Conservation (phyloP, 352 stramenopile genomes). For the Peronosclerospora sorghi region DNA sequence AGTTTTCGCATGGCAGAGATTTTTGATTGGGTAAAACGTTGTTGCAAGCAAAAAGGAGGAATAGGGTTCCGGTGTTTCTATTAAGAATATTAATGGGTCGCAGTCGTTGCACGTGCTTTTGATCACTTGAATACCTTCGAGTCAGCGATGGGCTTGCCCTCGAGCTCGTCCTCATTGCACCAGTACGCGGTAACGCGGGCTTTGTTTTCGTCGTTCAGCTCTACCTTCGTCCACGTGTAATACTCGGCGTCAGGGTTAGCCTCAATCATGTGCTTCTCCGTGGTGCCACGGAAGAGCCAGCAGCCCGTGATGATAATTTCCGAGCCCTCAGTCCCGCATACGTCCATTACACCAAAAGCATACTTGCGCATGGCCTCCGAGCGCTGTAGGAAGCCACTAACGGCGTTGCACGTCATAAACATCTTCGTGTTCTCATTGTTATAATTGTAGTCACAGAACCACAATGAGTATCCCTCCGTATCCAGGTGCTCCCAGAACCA, state of each 20-base stretch:
- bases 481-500: slow-evolving; percentile 88
- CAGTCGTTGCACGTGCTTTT: neutral
- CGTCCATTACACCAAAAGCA: slow-evolving; percentile 83
- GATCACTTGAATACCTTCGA: slow-evolving; percentile 92
- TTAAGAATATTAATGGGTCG: too few relatives aligned
- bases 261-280: slow-evolving; percentile 79
- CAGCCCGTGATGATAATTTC: slow-evolving; percentile 84
- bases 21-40: too few relatives aligned
- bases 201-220: slow-evolving; percentile 65
- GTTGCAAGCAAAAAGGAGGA: too few relatives aligned
- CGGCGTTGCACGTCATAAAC: slow-evolving; percentile 91
- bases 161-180: slow-evolving; percentile 81
- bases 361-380: slow-evolving; percentile 89
- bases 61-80: too few relatives aligned
- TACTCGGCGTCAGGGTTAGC: slow-evolving; percentile 89
- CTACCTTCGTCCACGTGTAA: slow-evolving; percentile 86
- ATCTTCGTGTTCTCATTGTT: slow-evolving; percentile 88
- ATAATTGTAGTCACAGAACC: slow-evolving; percentile 90
- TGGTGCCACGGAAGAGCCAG: slow-evolving; percentile 87
- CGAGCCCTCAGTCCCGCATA: slow-evolving; percentile 45
- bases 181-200: slow-evolving; percentile 78
- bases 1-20: neutral
- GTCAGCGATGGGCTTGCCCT: slow-evolving; percentile 85
- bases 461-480: slow-evolving; percentile 83
- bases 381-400: slow-evolving; percentile 88